Evolutionary conservation across 2,329 filamentous ascomycete species (phyloP).

Genomic region (Stemphylium vesicarium): DNA sequence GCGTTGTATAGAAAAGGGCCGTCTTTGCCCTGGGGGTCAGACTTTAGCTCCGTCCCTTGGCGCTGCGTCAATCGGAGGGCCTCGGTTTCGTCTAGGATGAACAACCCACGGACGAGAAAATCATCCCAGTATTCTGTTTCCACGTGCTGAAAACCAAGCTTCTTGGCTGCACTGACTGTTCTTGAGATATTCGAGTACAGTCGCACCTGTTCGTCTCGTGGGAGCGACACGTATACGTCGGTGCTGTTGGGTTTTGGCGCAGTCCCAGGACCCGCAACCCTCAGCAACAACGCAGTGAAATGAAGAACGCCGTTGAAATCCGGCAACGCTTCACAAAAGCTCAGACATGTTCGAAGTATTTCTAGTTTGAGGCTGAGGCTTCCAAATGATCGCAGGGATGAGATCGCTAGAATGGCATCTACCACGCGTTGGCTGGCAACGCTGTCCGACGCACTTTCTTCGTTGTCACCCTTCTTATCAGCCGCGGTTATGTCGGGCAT

Average conservation of each 20-base stretch:
- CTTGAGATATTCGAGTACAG: slow-evolving; percentile 86
- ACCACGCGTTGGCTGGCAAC: slow-evolving; percentile 49
- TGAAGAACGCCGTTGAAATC: slow-evolving; percentile 89
- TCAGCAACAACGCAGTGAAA: slow-evolving; percentile 83
- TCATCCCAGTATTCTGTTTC: slow-evolving; percentile 96
- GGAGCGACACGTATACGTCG: slow-evolving; percentile 72
- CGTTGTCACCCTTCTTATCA: slow-evolving; percentile 7
- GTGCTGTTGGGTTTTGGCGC: slow-evolving; percentile 72
- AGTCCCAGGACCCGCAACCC: slow-evolving; percentile 79
- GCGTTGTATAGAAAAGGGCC: slow-evolving; percentile 97
- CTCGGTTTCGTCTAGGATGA: slow-evolving; percentile 61
- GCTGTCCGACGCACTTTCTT: slow-evolving; percentile 12
- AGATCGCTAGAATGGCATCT: slow-evolving; percentile 65
- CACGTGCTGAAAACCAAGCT: slow-evolving; percentile 72
- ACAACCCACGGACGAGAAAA: slow-evolving; percentile 81
- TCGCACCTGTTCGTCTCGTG: slow-evolving; percentile 81
- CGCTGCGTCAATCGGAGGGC: slow-evolving; percentile 41
- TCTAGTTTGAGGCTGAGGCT: slow-evolving; percentile 82
- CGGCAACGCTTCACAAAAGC: slow-evolving; percentile 90
- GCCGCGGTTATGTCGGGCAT: slow-evolving; percentile 16
- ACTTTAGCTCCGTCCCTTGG: slow-evolving; percentile 42
- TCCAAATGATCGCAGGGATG: slow-evolving; percentile 67
- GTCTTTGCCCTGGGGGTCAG: slow-evolving; percentile 45
- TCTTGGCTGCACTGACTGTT: slow-evolving; percentile 77
- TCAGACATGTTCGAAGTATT: slow-evolving; percentile 86